These are phyloP conservation scores for Rhodamnia argentea DNA, from an alignment of 345 rosid species.

Conservation along the genomic window DNA sequence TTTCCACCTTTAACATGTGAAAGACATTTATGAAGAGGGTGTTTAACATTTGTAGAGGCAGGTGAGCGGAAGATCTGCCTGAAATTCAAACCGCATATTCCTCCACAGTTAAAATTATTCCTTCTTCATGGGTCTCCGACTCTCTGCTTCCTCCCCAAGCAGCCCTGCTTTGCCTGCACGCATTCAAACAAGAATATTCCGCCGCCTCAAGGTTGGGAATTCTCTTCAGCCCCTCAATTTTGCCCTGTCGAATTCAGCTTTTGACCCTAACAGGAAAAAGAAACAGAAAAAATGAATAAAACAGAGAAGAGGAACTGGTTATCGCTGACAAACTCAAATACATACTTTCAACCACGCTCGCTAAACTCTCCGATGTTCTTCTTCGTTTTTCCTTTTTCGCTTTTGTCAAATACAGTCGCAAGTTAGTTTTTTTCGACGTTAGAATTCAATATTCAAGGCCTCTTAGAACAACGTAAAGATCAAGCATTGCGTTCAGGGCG, in stretches of 20 bases:
- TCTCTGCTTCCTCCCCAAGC: not conserved
- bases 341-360: not conserved
- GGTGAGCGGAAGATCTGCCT: not conserved
- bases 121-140: not conserved
- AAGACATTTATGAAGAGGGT: not conserved
- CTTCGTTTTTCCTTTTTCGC: not conserved
- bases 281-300: not conserved
- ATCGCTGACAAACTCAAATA: not conserved
- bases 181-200: not conserved
- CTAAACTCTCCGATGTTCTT: not conserved
- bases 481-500: not conserved
- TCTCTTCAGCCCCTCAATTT: not conserved
- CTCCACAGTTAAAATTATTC: not conserved
- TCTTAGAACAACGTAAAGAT: not conserved
- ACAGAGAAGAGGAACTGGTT: not conserved
- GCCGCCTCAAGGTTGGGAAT: not conserved
- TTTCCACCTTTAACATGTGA: not conserved
- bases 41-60: not conserved
- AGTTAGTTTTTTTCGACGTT: not conserved
- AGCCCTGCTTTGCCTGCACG: not conserved
- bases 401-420: not conserved
- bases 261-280: not conserved
- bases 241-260: not conserved
- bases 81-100: not conserved
- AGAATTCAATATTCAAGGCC: not conserved